phyloP scores from a whole-genome alignment of 176 grass and related monocot species.

The Phoenix dactylifera region DNA sequence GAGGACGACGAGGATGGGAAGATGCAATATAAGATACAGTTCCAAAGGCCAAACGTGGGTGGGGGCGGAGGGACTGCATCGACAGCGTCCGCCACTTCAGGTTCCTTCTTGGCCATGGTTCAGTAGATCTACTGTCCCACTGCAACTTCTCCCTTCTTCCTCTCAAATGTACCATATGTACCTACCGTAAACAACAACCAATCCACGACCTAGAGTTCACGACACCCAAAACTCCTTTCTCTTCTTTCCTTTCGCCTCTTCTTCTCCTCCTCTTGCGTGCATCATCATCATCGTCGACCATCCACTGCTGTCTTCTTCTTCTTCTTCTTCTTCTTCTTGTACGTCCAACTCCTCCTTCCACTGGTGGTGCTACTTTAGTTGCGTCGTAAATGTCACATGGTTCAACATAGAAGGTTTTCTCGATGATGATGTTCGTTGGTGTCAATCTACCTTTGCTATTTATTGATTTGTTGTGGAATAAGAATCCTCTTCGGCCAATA shows the following conservation, averaged over 20 bases:
- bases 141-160: slow-evolving; percentile 12
- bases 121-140: slow-evolving; percentile 29
- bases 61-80: slow-evolving; percentile 24
- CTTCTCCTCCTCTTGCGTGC: slow-evolving; percentile 21
- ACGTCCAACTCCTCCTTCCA: no score
- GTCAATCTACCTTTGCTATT: slow-evolving; percentile 36
- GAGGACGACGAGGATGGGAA: background rate
- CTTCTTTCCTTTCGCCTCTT: slow-evolving; percentile 30
- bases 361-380: slow-evolving; percentile 8
- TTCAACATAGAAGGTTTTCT: slow-evolving; percentile 12
- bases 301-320: no score
- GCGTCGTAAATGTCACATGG: background rate
- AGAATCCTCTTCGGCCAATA: slow-evolving; percentile 31
- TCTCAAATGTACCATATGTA: slow-evolving; percentile 44
- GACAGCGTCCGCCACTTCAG: slow-evolving; percentile 37
- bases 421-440: slow-evolving; percentile 15
- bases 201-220: slow-evolving; percentile 20
- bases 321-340: no score
- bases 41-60: slow-evolving; percentile 4
- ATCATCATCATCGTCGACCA: no score
- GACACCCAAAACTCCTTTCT: slow-evolving; percentile 29
- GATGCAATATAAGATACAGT: slow-evolving; percentile 14
- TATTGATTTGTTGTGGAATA: slow-evolving; percentile 86
- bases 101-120: slow-evolving; percentile 96
- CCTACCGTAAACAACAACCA: slow-evolving; percentile 33